phyloP scores from a whole-genome alignment of 192 early-diverging fungal species.

The Backusella tarrabulga region DNA sequence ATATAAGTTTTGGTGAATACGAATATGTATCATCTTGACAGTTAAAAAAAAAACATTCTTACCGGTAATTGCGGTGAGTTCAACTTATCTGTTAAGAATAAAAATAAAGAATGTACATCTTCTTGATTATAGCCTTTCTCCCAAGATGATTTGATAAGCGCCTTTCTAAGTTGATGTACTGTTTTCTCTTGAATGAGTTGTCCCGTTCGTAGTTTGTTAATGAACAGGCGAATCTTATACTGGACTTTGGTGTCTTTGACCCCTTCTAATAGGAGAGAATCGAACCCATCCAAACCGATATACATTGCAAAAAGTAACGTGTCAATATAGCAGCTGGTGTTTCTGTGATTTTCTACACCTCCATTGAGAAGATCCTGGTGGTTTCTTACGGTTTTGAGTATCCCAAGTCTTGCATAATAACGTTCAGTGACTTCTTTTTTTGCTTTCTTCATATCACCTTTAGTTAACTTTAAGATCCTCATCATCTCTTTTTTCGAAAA shows the following conservation, averaged over 20 bases:
- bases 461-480: background rate
- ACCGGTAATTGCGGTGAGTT: slow-evolving; percentile 64
- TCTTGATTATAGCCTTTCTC: slow-evolving; percentile 45
- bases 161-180: slow-evolving; percentile 48
- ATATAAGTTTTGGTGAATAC: background rate
- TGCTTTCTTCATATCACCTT: background rate
- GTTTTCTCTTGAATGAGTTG: slow-evolving; percentile 47
- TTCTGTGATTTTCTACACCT: slow-evolving; percentile 51
- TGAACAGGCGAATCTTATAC: slow-evolving; percentile 47
- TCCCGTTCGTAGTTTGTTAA: slow-evolving; percentile 62
- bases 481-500: background rate
- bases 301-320: slow-evolving; percentile 66
- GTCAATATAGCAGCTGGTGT: slow-evolving; percentile 68
- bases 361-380: background rate
- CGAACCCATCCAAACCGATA: slow-evolving; percentile 53
- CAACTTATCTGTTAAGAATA: slow-evolving; percentile 61
- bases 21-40: background rate
- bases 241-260: slow-evolving; percentile 42
- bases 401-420: background rate
- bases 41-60: background rate
- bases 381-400: background rate
- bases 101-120: slow-evolving; percentile 64
- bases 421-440: background rate
- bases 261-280: slow-evolving; percentile 33
- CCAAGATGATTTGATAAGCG: slow-evolving; percentile 53